Evolutionary conservation across 2,329 filamentous ascomycete genomes (phyloP).

Genomic region (Monilinia vaccinii-corymbosi): DNA sequence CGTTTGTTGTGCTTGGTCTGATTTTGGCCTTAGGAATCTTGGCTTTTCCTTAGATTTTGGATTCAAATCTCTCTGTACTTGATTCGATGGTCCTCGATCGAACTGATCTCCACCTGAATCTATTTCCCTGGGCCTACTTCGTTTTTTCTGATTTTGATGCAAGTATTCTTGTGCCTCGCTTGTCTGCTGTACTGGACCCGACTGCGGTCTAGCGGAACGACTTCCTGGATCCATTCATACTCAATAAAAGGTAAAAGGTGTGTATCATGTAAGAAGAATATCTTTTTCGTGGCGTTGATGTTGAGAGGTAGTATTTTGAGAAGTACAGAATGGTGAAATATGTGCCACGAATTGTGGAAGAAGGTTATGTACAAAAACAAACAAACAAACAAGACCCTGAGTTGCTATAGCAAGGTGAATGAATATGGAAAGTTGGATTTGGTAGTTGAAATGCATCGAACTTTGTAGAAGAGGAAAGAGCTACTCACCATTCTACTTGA

Average conservation of each 20-base stretch:
- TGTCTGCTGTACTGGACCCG: background rate
- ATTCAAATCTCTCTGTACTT: too few species aligned
- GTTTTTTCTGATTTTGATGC: background rate
- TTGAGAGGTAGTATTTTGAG: background rate
- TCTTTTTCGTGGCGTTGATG: too few species aligned
- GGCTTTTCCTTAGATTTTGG: too few species aligned
- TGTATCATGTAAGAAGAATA: too few species aligned
- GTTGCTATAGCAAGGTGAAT: too few species aligned
- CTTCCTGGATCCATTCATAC: background rate
- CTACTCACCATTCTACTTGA: too few species aligned
- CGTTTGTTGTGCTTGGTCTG: background rate
- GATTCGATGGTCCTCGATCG: background rate
- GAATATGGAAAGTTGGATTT: too few species aligned
- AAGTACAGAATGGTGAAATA: background rate
- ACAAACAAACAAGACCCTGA: too few species aligned
- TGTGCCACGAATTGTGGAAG: background rate
- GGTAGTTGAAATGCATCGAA: too few species aligned
- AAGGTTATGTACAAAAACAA: too few species aligned
- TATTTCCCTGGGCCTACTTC: too few species aligned
- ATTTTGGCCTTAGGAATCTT: background rate
- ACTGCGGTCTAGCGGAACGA: background rate
- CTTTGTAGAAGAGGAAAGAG: too few species aligned
- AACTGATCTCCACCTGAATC: background rate
- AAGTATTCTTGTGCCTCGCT: background rate
- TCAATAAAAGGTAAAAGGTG: background rate